Evolutionary conservation across 2,329 filamentous ascomycete genomes (phyloP), one percentile per base, ranked within the genome.

Genomic region (Xylaria arbuscula): DNA sequence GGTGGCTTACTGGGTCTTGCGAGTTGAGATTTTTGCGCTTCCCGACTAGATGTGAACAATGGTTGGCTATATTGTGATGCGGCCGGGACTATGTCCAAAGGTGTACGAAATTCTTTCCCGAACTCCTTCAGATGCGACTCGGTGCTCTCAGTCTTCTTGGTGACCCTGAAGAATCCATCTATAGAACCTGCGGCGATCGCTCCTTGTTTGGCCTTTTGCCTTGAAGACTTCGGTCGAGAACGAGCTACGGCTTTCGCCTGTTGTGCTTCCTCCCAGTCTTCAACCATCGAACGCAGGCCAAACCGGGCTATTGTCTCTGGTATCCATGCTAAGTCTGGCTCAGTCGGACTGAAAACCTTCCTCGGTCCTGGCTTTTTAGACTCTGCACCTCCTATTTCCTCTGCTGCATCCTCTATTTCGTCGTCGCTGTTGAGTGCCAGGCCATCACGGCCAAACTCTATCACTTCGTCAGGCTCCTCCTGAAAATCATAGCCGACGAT

Each of bases 401-500:
- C 74, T 1, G 64, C 68, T 11, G 53, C 77, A 77, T 74, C 84
- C 0, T 84, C 84, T 15, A 88, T 81, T 10, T 92, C 90, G 45
- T 92, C 89, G 62, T 93, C 90, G 67, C 87, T 88, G 70, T 88
- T 88, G n/a, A 89, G 82, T 1, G 88, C 88, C 15, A 90, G 78
- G 0, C 87, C 87, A 55, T 83, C 83, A 34, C 88, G 83, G 1
- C 83, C 85, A 70, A 81, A 85, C 0, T 78, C 70, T 2, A 87
- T 84, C 0, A 84, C 83, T 67, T 88, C 88, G 17, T 92, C 90
- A 36, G 89, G 86, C 76, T 98, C 94, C 0, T 85, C 84, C 11
- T 89, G 87, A 28, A 98, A 81, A 75, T 97, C 89, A 47, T 98
- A 86, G 0, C 89, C 89, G 2, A 97, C 93, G 17, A 98, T 85